Conservation (phyloP, 495 filamentous ascomycete genomes). For the Aspergillus nidulans region DNA sequence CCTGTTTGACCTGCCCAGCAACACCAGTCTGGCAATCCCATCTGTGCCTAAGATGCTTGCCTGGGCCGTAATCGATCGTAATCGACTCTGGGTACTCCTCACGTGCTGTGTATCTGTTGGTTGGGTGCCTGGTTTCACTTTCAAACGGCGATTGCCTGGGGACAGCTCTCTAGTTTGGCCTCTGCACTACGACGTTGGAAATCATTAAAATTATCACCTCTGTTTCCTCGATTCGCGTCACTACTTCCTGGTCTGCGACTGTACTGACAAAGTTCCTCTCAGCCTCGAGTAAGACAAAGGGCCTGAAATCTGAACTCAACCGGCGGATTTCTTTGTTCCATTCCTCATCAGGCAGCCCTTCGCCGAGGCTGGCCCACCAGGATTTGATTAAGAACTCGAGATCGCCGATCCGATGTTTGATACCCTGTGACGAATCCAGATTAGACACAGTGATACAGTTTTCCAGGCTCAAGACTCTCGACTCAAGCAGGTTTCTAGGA, state of each 20-base stretch:
- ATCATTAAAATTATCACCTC: not conserved
- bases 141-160: not conserved
- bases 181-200: not conserved
- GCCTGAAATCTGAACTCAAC: not conserved
- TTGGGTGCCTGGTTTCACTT: constrained; percentile 3
- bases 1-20: not conserved
- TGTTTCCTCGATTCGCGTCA: not conserved
- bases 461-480: too few species aligned
- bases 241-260: too few species aligned
- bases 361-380: not conserved
- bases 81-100: too few species aligned
- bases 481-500: not conserved
- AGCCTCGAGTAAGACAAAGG: not conserved
- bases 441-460: not conserved
- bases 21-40: not conserved
- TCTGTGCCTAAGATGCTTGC: not conserved
- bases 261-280: not conserved
- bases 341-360: not conserved
- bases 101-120: not conserved
- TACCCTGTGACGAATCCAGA: not conserved
- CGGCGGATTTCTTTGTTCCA: not conserved
- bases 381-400: not conserved
- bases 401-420: not conserved
- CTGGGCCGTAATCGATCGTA: too few species aligned
- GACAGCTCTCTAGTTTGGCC: not conserved